Evolutionary conservation across 148 eudicot species (phyloP), one percentile per base, ranked within the genome.

Genomic region (Cornus kousa): DNA sequence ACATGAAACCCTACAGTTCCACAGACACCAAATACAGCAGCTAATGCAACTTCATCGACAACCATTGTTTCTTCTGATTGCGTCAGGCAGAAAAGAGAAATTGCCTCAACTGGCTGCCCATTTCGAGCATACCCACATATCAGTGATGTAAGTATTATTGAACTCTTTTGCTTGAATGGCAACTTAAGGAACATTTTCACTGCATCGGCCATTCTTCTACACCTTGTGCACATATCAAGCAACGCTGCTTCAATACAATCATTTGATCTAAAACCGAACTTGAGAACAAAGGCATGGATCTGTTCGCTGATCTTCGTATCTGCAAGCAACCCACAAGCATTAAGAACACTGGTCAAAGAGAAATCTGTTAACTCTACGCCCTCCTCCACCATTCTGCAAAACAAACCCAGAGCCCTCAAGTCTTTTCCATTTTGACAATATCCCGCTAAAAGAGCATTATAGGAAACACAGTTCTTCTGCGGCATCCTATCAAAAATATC

Each of bases 141-240:
- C 83, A 96, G 86, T 62, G 97, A 83, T 5, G 99, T 91, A 87
- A 88, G 87, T 74, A 81, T 73, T 62, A 88, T 77, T 16, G 89
- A 80, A 70, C 76, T 76, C 48, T 73, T 80, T 75, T 77, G 79
- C 50, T 75, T 72, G 48, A 67, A 53, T 40, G 76, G 83, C 67
- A 75, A 80, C 66, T 74, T 80, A 77, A 37, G 24, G 76, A 92
- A 89, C 77, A 96, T 82, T 84, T 77, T 77, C 72, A 87, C 88
- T 60, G 99, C 99, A 86, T 90, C 92, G 8, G 68, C 75, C 86
- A 93, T 90, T 75, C 92, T 88, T 78, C 86, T 90, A 79, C 99
- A 93, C 86, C 90, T 90, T 28, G 98, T 90, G 80, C 83, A 92
- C 97, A 92, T 93, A 83, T 96, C 92, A 46, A 96, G 81, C 75